A percentile compares a stretch with the other conserved stretches of the same genome.
Evolutionary conservation across 2,329 filamentous ascomycete genomes (phyloP).

Genomic region (Colletotrichum phormii): DNA sequence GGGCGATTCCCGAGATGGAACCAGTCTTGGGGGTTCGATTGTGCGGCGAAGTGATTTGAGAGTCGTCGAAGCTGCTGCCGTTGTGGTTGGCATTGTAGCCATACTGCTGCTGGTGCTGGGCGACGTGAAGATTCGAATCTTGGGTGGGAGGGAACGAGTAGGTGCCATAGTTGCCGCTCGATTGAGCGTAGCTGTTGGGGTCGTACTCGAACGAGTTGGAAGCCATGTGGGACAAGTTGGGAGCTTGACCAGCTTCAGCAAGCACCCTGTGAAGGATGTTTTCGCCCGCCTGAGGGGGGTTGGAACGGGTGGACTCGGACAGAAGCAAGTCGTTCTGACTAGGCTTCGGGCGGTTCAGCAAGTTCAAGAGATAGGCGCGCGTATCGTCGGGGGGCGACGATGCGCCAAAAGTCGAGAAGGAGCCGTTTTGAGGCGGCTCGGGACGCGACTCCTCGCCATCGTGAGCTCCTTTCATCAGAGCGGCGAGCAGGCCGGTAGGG

Average conservation of each 20-base stretch:
- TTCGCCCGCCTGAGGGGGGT: slow-evolving; percentile 36
- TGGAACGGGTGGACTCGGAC: slow-evolving; percentile 55
- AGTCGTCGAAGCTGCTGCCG: slow-evolving; percentile 51
- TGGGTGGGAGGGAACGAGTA: slow-evolving; percentile 37
- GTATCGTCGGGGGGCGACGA: slow-evolving; percentile 74
- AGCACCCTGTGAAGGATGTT: slow-evolving; percentile 35
- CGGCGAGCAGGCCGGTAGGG: slow-evolving; percentile 68
- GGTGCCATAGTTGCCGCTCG: slow-evolving; percentile 38
- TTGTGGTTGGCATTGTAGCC: slow-evolving; percentile 43
- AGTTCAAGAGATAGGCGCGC: slow-evolving; percentile 85
- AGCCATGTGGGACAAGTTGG: slow-evolving; percentile 35
- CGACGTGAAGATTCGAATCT: slow-evolving; percentile 35
- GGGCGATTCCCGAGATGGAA: slow-evolving; percentile 45
- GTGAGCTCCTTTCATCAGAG: slow-evolving; percentile 68
- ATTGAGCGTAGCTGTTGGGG: slow-evolving; percentile 38
- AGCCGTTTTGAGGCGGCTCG: slow-evolving; percentile 41
- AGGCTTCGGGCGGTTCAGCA: slow-evolving; percentile 84
- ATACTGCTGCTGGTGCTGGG: slow-evolving; percentile 38
- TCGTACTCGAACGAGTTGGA: slow-evolving; percentile 41
- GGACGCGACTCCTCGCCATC: slow-evolving; percentile 57
- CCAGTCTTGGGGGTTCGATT: slow-evolving; percentile 55
- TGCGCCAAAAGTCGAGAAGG: slow-evolving; percentile 55
- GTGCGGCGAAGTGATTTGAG: slow-evolving; percentile 53
- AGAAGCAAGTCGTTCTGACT: slow-evolving; percentile 64
- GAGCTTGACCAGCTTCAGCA: slow-evolving; percentile 31